phyloP scores from a whole-genome alignment of 306 rosid species.

The Notholithocarpus densiflorus region DNA sequence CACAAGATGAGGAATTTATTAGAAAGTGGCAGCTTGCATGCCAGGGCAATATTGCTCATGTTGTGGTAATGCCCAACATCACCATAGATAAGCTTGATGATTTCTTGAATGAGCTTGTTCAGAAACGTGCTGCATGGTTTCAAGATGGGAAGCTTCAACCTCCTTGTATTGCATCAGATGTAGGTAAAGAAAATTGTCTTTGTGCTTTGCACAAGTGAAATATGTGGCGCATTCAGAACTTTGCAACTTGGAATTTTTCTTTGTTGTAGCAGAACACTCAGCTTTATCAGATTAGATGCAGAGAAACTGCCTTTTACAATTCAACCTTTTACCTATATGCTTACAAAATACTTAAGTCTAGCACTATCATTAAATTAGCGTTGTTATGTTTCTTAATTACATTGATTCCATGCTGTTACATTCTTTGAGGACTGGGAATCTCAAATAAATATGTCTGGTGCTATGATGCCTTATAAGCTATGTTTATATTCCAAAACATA shows the following conservation, averaged over 20 bases:
- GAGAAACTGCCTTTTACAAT: not conserved
- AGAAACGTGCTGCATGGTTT: conserved; percentile 39
- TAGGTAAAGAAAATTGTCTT: conserved; percentile 45
- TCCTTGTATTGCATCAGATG: conserved; percentile 44
- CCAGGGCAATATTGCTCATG: conserved; percentile 58
- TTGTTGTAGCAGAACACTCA: conserved; percentile 21
- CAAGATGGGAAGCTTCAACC: conserved; percentile 18
- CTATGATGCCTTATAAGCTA: too few relatives aligned
- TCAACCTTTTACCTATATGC: not conserved
- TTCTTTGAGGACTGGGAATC: not conserved
- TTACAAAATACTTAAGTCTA: not conserved
- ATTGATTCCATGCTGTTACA: not conserved
- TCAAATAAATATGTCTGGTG: too few relatives aligned
- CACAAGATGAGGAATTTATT: conserved; percentile 45
- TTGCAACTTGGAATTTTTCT: not conserved
- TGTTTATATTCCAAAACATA: too few relatives aligned
- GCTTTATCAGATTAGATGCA: not conserved
- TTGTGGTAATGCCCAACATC: conserved; percentile 60
- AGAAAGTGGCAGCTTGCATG: conserved; percentile 63
- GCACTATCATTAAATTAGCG: not conserved
- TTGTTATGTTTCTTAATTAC: not conserved
- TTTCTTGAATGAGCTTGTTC: conserved; percentile 41
- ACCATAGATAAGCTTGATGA: conserved; percentile 46
- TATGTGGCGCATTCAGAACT: not conserved
- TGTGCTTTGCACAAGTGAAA: conserved; percentile 38